These are phyloP conservation scores for Pichia sp. DNA, from an alignment of 1,139 yeast genomes.

Conservation along the genomic window DNA sequence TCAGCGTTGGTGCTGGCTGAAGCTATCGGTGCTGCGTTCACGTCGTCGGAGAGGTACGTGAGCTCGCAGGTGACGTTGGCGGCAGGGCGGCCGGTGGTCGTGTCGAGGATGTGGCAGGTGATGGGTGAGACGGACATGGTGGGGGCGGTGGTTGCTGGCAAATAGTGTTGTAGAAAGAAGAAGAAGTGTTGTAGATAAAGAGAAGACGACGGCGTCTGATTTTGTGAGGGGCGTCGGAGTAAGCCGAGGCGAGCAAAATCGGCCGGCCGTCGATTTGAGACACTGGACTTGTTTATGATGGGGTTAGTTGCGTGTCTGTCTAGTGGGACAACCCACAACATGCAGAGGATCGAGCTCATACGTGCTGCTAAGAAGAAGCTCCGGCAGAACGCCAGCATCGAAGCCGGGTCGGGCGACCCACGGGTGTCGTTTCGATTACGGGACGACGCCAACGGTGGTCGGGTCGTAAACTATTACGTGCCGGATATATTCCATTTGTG, in stretches of 20 bases:
- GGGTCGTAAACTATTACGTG: slow-evolving; percentile 31
- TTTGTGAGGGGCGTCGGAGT: not conserved
- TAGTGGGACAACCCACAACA: not conserved
- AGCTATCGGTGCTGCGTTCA: slow-evolving; percentile 49
- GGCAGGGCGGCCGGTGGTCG: slow-evolving; percentile 84
- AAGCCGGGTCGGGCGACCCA: not conserved
- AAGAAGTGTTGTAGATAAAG: not conserved
- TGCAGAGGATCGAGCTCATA: slow-evolving; percentile 1
- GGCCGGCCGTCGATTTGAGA: too few species aligned
- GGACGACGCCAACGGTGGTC: not conserved
- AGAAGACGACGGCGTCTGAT: too few species aligned
- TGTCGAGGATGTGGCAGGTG: slow-evolving; percentile 86
- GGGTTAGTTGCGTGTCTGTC: too few species aligned
- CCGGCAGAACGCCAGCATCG: not conserved
- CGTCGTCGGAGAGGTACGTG: slow-evolving; percentile 40
- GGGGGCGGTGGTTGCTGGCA: not conserved
- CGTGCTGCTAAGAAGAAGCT: slow-evolving; percentile 9
- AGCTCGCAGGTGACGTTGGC: slow-evolving; percentile 60
- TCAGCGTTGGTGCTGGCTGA: slow-evolving; percentile 68
- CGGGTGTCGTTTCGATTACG: slow-evolving; percentile 7
- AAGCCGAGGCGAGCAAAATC: too few species aligned
- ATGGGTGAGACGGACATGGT: slow-evolving; percentile 45
- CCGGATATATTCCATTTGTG: slow-evolving; percentile 38
- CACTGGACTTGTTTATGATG: too few species aligned
- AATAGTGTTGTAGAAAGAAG: not conserved